phyloP scores from a whole-genome alignment of 2,329 filamentous ascomycete species.

The Verticillium nonalfalfae region DNA sequence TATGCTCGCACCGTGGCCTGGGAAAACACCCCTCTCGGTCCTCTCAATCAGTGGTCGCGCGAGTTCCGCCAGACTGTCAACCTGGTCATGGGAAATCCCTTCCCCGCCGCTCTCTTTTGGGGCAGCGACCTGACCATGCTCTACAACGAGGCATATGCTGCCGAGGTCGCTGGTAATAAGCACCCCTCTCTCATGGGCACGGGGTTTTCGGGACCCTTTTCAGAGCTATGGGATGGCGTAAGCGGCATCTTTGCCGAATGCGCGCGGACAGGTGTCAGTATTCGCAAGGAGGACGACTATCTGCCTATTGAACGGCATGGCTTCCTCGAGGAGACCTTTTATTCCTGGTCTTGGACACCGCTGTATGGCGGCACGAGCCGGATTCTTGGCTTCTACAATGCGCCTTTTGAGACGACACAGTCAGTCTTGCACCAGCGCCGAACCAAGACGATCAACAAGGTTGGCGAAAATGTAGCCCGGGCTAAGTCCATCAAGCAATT shows the following conservation, averaged over 20 bases:
- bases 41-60: constrained; percentile 34
- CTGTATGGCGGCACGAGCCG: constrained; percentile 26
- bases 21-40: constrained; percentile 33
- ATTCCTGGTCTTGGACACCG: constrained; percentile 29
- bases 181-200: constrained; percentile 56
- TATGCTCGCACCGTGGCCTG: constrained; percentile 30
- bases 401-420: constrained; percentile 28
- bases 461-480: constrained; percentile 22
- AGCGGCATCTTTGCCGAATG: constrained; percentile 26
- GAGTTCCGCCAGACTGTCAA: constrained; percentile 36
- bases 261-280: constrained; percentile 23
- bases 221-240: constrained; percentile 34
- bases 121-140: constrained; percentile 54
- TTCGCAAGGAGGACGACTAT: constrained; percentile 25
- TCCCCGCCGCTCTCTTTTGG: constrained; percentile 53
- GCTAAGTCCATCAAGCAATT: constrained; percentile 26
- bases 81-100: constrained; percentile 27
- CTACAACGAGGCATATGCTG: constrained; percentile 56
- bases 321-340: constrained; percentile 31
- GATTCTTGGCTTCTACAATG: constrained; percentile 32
- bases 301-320: constrained; percentile 24
- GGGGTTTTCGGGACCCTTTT: constrained; percentile 48
- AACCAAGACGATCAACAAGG: constrained; percentile 23
- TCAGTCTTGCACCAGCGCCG: constrained; percentile 24
- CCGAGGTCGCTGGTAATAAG: constrained; percentile 53